Evolutionary conservation across 2,329 filamentous ascomycete genomes (phyloP), one percentile per base, ranked within the genome.

Genomic region (Cadophora luteo-olivacea): DNA sequence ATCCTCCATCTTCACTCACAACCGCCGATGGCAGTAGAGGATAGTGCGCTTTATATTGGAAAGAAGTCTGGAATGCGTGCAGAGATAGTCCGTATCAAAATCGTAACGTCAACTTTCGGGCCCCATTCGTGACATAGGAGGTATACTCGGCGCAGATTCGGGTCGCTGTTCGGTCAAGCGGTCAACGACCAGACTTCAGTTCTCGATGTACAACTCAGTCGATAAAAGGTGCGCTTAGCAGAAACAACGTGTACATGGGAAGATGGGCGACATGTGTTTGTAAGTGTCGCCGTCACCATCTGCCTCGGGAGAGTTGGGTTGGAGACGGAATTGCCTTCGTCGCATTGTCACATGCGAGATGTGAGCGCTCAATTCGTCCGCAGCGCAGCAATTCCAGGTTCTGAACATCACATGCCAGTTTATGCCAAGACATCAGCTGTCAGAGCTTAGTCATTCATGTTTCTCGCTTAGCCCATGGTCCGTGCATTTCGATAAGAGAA

Each of bases 1-100:
- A 77, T 77, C 70, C 67, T 77, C 74, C 75, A 75, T 78, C 32
- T 48, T 54, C 25, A 25, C 36, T 64, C 68, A 54, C 69, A 73
- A 72, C 69, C 58, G 68, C 72, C 68, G 71, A 74, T 64, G 64
- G 70, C 36, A 51, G 36, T 16, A 16, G 36, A 45, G n/a, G 3
- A 41, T 9, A 60, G 24, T 60, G 57, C 57, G 22, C 57, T 41
- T 22, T 55, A n/a, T 19, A 3, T 60, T 4, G n/a, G 16, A 41
- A 24, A 16, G 4, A 55, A 16, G 3, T 5, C 12, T 33, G 61
- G 5, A 32, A 63, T 41, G 48, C 9, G 38, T 25, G 29, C 29
- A 14, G 41, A 33, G 25, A 58, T 61, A 11, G 41, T 54, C 36
- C n/a, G 19, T 58, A 9, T 25, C 22, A 51, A 16, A 24, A 48